These are phyloP conservation scores for Mycosarcoma mackinlayi DNA, from an alignment of 1,284 basidiomycete species.

Conservation along the genomic window DNA sequence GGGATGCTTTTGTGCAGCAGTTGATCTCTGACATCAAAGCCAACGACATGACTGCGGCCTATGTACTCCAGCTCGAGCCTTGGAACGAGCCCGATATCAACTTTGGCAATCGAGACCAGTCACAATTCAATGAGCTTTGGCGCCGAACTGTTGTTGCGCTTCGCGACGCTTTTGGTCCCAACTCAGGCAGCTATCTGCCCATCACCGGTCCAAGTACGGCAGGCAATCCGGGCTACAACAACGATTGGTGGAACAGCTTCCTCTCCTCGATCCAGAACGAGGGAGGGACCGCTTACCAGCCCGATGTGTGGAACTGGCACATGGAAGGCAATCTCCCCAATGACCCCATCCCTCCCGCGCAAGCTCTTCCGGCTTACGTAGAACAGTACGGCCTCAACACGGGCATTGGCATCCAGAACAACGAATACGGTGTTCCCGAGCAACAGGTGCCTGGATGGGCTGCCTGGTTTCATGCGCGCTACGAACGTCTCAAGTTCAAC, in stretches of 20 bases:
- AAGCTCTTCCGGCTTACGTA: conserved; percentile 18
- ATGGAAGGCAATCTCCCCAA: conserved; percentile 24
- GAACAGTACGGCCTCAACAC: conserved; percentile 16
- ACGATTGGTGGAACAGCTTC: conserved; percentile 28
- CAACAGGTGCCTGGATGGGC: conserved; percentile 21
- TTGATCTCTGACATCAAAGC: conserved; percentile 18
- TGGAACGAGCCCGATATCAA: conserved; percentile 29
- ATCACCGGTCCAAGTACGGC: conserved; percentile 19
- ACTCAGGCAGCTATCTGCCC: conserved; percentile 6
- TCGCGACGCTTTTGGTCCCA: conserved; percentile 10
- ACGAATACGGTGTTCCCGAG: conserved; percentile 20
- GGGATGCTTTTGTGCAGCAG: conserved; percentile 26
- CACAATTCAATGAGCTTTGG: conserved; percentile 22
- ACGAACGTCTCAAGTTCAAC: conserved; percentile 28
- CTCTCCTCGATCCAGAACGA: conserved; percentile 19
- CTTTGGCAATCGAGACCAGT: conserved; percentile 14
- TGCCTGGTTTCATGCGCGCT: conserved; percentile 28
- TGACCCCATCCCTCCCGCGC: conserved; percentile 24
- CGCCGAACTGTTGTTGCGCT: conserved; percentile 14
- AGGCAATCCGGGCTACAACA: conserved; percentile 14
- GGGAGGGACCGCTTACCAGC: conserved; percentile 12
- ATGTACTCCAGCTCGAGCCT: conserved; percentile 18
- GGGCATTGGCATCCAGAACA: conserved; percentile 27
- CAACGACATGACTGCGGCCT: conserved; percentile 14
- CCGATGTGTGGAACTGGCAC: conserved; percentile 31